Evolutionary conservation across 805 yeast species (phyloP).

Genomic region (Wickerhamomyces strasburgensis): DNA sequence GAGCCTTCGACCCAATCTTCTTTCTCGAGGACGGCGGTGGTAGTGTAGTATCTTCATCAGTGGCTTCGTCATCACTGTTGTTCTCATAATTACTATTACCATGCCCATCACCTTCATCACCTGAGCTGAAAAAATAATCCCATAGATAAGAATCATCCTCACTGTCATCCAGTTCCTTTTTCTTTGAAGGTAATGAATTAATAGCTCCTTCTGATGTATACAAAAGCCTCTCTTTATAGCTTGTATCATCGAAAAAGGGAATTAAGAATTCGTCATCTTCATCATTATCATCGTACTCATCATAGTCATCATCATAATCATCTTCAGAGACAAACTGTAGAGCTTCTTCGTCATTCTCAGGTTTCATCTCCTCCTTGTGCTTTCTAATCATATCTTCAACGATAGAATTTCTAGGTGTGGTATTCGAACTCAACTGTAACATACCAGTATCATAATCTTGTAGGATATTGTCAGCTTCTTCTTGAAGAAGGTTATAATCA

Average conservation of each 20-base stretch:
- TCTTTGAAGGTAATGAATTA: conserved; percentile 1
- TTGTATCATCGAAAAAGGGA: conserved; percentile 38
- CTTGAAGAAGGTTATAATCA: conserved; percentile 32
- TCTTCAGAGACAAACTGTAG: conserved; percentile 31
- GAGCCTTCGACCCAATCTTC: conserved; percentile 70
- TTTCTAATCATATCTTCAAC: conserved; percentile 33
- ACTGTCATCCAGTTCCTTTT: conserved; percentile 9
- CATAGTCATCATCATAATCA: conserved; percentile 22
- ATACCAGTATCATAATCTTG: conserved; percentile 33
- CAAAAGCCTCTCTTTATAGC: conserved; percentile 17
- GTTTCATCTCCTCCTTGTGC: conserved; percentile 35
- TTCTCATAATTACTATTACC: conserved; percentile 11
- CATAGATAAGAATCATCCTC: conserved; percentile 58
- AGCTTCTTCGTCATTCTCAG: conserved; percentile 36
- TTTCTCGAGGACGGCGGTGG: conserved; percentile 64
- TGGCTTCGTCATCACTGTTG: conserved; percentile 71
- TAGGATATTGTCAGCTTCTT: conserved; percentile 39
- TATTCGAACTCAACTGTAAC: conserved; percentile 24
- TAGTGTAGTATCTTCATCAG: conserved; percentile 85
- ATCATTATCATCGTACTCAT: conserved; percentile 22
- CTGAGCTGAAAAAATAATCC: conserved; percentile 63
- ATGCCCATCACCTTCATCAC: conserved; percentile 24
- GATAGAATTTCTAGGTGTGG: conserved; percentile 30
- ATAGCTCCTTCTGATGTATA: conserved; percentile 14
- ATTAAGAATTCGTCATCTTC: conserved; percentile 42